A percentile compares a stretch with the other conserved stretches of the same genome.
Evolutionary conservation across 2,329 filamentous ascomycete species (phyloP).

Genomic region (Colletotrichum chlorophyti): DNA sequence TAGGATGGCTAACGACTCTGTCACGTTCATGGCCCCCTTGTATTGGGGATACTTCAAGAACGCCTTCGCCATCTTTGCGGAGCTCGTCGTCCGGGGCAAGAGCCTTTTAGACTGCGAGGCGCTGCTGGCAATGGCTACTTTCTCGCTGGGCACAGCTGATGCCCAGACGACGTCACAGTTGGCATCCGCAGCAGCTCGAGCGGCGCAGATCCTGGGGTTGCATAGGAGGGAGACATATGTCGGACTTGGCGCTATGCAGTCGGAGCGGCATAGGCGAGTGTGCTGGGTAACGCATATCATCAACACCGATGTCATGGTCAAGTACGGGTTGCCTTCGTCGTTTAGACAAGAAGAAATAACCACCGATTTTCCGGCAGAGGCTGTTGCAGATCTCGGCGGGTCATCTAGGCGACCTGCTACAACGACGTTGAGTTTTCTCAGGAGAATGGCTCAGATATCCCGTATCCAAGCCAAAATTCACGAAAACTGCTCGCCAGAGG

Average conservation of each 20-base stretch:
- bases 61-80: conserved; percentile 7
- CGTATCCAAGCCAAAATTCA: conserved; percentile 11
- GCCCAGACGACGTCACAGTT: conserved; percentile 1
- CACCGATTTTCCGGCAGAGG: conserved; percentile 6
- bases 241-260: background rate
- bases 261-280: background rate
- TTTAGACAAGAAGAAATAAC: background rate
- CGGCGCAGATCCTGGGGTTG: conserved; percentile 4
- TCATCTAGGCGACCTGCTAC: background rate
- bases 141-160: conserved; percentile 12
- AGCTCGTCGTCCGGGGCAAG: background rate
- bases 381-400: background rate
- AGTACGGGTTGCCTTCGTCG: conserved; percentile 7
- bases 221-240: background rate
- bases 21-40: background rate
- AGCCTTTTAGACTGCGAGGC: conserved; percentile 13
- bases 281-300: conserved; percentile 21
- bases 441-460: conserved; percentile 1
- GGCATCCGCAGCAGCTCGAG: conserved; percentile 3
- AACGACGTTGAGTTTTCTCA: background rate
- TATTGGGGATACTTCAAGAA: conserved; percentile 27
- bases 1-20: conserved; percentile 15
- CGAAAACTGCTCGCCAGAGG: background rate
- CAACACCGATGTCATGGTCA: conserved; percentile 3
- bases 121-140: conserved; percentile 15